Evolutionary conservation across 1,284 basidiomycete species (phyloP), one percentile per base, ranked within the genome.

Genomic region (Leccinum subrobustum): DNA sequence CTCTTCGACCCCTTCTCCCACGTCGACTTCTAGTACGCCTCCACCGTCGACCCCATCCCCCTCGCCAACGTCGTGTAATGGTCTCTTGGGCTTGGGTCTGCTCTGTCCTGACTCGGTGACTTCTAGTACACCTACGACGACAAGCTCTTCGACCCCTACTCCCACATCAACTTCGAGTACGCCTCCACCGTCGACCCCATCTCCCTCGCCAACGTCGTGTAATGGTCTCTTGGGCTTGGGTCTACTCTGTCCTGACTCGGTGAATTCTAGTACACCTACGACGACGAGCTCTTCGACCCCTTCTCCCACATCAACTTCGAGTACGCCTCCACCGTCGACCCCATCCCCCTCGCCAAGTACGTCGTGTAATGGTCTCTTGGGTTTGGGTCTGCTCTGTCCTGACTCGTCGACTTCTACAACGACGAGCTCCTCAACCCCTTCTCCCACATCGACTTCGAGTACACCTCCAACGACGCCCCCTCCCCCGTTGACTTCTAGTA

Each of bases 181-280:
- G 29, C 29, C 29, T 31, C 29, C 29, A 31, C 29, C 29, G 29
- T 31, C 29, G 0, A 31, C 4, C 29, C 29, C 29, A 31, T 31
- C 29, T 0, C 29, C 29, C 29, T 31, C 18, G 2, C 18, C 39
- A 9, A 18, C 64, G 1, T 59, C 67, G 2, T 68, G 71, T 31
- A 31, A 31, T 37, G 63, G 61, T 20, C 23, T 68, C 0, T 44
- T 67, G 2, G 71, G 65, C 39, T 23, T 64, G 4, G 61, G 62
- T 27, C 51, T 31, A 2, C 27, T 66, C 5, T 67, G 66, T 29
- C 8, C 58, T 11, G 20, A 52, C 56, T 33, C 61, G 25, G 23
- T 23, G 1, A 29, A 9, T 39, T 7, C 37, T 8, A 16, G 14
- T 37, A 37, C 1, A 37, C 7, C 37, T 39, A 16, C 47, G n/a